Evolutionary conservation across 2,329 filamentous ascomycete genomes (phyloP).

Genomic region (Camptophora hylomeconis): DNA sequence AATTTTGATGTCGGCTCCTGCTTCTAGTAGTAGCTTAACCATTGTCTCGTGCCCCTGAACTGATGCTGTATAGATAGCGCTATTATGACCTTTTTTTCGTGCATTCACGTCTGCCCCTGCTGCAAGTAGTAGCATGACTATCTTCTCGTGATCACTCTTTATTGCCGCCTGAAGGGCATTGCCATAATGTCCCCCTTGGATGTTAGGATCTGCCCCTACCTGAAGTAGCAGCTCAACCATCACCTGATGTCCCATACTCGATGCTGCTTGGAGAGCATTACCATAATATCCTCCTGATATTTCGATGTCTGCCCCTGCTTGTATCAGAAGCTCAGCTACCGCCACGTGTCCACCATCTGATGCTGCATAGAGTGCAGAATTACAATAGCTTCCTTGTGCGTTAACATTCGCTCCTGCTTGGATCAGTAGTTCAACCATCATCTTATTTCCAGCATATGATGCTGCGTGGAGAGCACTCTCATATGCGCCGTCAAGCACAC

Average conservation of each 20-base stretch:
- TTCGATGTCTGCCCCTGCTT: slow-evolving; percentile 4
- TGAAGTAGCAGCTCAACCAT: slow-evolving; percentile 2
- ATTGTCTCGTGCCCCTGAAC: neutral
- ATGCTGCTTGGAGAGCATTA: slow-evolving; percentile 8
- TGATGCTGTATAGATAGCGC: slow-evolving; percentile 2
- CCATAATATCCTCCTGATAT: slow-evolving; percentile 6
- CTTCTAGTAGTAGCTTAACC: slow-evolving; percentile 4
- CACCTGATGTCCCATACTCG: slow-evolving; percentile 1
- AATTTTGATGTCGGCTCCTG: slow-evolving; percentile 4
- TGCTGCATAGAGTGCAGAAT: slow-evolving; percentile 6
- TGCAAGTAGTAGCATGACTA: slow-evolving; percentile 16
- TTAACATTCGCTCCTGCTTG: neutral
- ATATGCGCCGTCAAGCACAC: no score
- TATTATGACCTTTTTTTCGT: slow-evolving; percentile 3
- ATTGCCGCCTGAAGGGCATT: slow-evolving; percentile 8
- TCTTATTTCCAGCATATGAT: slow-evolving; percentile 1
- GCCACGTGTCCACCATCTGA: slow-evolving; percentile 4
- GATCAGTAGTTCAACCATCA: slow-evolving; percentile 1
- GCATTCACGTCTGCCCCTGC: slow-evolving; percentile 16
- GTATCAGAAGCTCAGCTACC: slow-evolving; percentile 6
- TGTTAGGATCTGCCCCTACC: no score
- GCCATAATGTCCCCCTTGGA: slow-evolving; percentile 1
- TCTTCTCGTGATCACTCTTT: slow-evolving; percentile 9
- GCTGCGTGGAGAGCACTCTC: neutral
- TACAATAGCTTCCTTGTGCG: slow-evolving; percentile 8